A percentile compares a stretch with the other conserved stretches of the same genome.
Evolutionary conservation across 139 green algal genomes (phyloP).

Genomic region (Tetratostichococcus sp.): DNA sequence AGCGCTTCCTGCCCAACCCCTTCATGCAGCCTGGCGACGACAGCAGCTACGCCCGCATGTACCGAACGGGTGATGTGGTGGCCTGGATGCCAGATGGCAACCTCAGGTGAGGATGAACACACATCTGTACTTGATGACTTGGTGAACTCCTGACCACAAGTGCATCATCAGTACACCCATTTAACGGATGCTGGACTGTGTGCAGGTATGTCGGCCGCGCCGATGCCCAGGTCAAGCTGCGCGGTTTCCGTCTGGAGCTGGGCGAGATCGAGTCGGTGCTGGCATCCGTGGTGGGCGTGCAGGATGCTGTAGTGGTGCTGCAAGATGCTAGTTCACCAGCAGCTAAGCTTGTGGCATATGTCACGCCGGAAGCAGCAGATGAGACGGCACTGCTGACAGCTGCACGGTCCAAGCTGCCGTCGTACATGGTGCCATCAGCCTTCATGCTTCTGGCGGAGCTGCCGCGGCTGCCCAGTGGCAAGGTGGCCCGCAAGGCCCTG

Average conservation of each 20-base stretch:
- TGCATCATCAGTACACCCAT: slow-evolving; percentile 19
- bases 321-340: slow-evolving; percentile 1
- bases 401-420: not conserved
- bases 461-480: slow-evolving; percentile 21
- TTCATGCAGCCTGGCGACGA: too few relatives aligned
- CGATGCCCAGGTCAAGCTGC: slow-evolving; percentile 54
- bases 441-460: slow-evolving; percentile 8
- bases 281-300: not conserved
- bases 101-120: too few relatives aligned
- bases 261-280: slow-evolving; percentile 44
- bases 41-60: slow-evolving; percentile 27
- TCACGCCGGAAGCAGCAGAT: not conserved
- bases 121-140: too few relatives aligned
- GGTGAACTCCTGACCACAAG: slow-evolving; percentile 2
- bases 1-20: too few relatives aligned
- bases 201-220: slow-evolving; percentile 20
- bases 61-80: slow-evolving; percentile 23
- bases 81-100: slow-evolving; percentile 23
- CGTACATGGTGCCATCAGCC: slow-evolving; percentile 24
- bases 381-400: not conserved
- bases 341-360: slow-evolving; percentile 15
- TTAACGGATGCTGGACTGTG: not conserved
- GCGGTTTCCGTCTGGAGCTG: slow-evolving; percentile 55
- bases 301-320: slow-evolving; percentile 1
- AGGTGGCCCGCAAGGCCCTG: slow-evolving; percentile 2